Percentiles rank a stretch among this genome's conserved stretches.
phyloP scores from a whole-genome alignment of 345 rosid genomes.

The Rhodamnia argentea region DNA sequence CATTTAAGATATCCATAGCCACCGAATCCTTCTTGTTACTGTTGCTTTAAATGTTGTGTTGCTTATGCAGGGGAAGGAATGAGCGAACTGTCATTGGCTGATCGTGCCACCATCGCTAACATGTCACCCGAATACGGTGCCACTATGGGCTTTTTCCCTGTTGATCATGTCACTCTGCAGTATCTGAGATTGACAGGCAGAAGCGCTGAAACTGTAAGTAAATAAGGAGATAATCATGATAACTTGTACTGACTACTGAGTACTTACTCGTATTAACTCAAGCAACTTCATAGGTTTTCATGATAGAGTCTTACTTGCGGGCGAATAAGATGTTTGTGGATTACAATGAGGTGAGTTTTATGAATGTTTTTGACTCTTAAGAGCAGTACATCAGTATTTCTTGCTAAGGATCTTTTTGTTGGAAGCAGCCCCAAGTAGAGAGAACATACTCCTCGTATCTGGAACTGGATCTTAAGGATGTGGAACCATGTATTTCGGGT shows the following conservation, averaged over 20 bases:
- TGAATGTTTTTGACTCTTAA: background rate
- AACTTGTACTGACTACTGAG: background rate
- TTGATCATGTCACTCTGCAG: conserved; percentile 86
- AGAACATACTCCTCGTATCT: conserved; percentile 59
- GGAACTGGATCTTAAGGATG: conserved; percentile 63
- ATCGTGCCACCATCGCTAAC: conserved; percentile 94
- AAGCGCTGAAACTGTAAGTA: conserved; percentile 60
- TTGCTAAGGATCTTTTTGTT: conserved; percentile 1
- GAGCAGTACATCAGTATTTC: background rate
- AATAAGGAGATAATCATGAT: background rate
- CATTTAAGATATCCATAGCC: background rate
- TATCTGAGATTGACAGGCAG: conserved; percentile 81
- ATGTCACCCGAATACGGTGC: conserved; percentile 99
- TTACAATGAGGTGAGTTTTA: conserved; percentile 56
- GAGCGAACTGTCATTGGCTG: conserved; percentile 87
- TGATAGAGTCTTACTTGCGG: conserved; percentile 86
- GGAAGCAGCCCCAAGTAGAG: conserved; percentile 44
- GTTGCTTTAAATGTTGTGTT: background rate
- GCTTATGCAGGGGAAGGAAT: conserved; percentile 64
- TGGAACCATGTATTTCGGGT: conserved; percentile 85
- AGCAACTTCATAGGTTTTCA: conserved; percentile 35
- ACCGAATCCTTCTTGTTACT: background rate
- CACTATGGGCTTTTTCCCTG: conserved; percentile 98
- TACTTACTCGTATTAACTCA: background rate
- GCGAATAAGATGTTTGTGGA: conserved; percentile 90